phyloP scores from a whole-genome alignment of 2,329 filamentous ascomycete species.

The Ascochyta rabiei region DNA sequence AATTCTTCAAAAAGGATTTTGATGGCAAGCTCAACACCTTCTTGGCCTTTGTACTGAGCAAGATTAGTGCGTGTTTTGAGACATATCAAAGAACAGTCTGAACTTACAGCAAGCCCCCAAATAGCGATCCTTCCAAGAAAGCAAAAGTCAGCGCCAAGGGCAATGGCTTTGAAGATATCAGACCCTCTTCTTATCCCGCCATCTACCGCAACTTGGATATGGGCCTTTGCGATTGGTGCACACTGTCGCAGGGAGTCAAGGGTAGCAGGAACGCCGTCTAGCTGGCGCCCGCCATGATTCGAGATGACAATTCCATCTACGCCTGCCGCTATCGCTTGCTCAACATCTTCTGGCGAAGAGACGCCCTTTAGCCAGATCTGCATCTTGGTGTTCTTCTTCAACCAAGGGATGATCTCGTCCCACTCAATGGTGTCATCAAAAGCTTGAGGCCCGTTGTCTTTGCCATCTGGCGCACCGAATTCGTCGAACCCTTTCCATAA shows the following conservation, averaged over 20 bases:
- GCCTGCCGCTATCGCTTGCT: constrained; percentile 52
- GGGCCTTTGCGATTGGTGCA: constrained; percentile 49
- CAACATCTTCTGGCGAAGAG: constrained; percentile 40
- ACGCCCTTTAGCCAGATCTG: constrained; percentile 56
- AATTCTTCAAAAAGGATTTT: constrained; percentile 47
- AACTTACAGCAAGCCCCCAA: constrained; percentile 56
- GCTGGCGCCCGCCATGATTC: constrained; percentile 64
- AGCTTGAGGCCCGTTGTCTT: constrained; percentile 21
- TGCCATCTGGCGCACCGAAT: constrained; percentile 25
- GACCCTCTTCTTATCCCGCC: constrained; percentile 62
- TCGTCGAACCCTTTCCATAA: constrained; percentile 30
- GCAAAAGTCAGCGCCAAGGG: constrained; percentile 58
- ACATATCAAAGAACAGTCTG: not conserved
- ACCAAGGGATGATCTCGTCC: constrained; percentile 57
- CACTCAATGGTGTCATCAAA: constrained; percentile 49
- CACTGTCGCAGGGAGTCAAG: constrained; percentile 56
- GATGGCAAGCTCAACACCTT: constrained; percentile 52
- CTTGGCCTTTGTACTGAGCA: constrained; percentile 44
- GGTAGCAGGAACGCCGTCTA: constrained; percentile 61
- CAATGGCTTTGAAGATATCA: constrained; percentile 64
- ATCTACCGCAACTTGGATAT: constrained; percentile 67
- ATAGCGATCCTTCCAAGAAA: constrained; percentile 57
- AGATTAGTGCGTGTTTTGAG: constrained; percentile 3
- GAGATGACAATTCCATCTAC: constrained; percentile 56
- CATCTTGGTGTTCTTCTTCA: constrained; percentile 56